Base-by-base conservation (phyloP, 2,329 filamentous ascomycete species). In the Sordariomycetes sp. region DNA sequence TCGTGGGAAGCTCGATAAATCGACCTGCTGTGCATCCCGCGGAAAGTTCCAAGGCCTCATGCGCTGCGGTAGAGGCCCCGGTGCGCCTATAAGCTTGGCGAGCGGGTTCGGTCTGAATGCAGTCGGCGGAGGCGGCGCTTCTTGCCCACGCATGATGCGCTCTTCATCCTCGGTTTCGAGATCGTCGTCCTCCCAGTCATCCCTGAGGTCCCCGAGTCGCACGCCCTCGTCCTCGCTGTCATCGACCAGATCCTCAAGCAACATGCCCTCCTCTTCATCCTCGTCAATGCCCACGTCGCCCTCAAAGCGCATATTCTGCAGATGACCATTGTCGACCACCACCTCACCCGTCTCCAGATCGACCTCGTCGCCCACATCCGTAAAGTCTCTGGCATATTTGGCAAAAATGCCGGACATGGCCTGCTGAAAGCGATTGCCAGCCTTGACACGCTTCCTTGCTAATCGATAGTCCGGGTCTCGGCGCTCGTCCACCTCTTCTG, bases 241-340 rank as follows among this genome's bases (percentile, higher is more conserved):
- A 17, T 40, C 39, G 8, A 31, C 8, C 11, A 36, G 27, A 25
- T 64, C 57, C 6, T 56, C 53, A 8, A 59, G 42, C 2, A 50
- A 27, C 20, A 57, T 42, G 4, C 53, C 55, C 18, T 59, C 53
- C 4, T 61, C 58, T 16, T 59, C 51, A 1, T 58, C 53, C 3
- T 54, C 54, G 14, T 25, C 20, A 59, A 42, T 42, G 43, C 70
- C 60, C 11, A 58, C 52, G 29, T 64, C 61, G 58, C 51, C 80
- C 68, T 57, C 73, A 55, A 50, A 62, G 49, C 69, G 86, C 76
- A 49, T 73, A 55, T 51, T 50, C 33, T 72, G 54, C 34, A 95
- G 55, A 59, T 96, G 92, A 0, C 92, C 90, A 64, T 94, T 92
- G 56, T 96, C 73, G 36, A 95, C 79, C n/a, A 94, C 70, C 30